Evolutionary conservation across 805 yeast genomes (phyloP).

Genomic region (Pichia paraexigua): DNA sequence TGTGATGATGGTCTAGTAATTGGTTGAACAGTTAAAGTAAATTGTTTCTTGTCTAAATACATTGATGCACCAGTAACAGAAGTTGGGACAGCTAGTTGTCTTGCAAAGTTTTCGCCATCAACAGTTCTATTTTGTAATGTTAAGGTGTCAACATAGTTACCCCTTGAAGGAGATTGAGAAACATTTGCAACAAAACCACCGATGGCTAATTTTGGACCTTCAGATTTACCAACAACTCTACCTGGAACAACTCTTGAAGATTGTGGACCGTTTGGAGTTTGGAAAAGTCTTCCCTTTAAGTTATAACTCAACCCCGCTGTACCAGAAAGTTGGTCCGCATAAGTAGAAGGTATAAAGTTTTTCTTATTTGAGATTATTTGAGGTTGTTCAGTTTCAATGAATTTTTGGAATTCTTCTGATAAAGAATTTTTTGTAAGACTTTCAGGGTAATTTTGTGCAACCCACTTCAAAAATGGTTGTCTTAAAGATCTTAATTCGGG

Average conservation of each 20-base stretch:
- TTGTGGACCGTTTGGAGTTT: slow-evolving; percentile 63
- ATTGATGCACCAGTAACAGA: slow-evolving; percentile 22
- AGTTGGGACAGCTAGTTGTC: slow-evolving; percentile 25
- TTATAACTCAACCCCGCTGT: slow-evolving; percentile 71
- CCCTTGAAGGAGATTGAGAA: slow-evolving; percentile 16
- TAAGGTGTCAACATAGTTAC: slow-evolving; percentile 13
- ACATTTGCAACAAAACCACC: slow-evolving; percentile 36
- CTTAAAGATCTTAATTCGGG: slow-evolving; percentile 40
- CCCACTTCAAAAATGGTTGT: slow-evolving; percentile 46
- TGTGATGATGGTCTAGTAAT: background rate
- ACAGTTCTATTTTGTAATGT: slow-evolving; percentile 22
- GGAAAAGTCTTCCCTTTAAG: slow-evolving; percentile 58
- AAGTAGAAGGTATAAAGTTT: slow-evolving; percentile 14
- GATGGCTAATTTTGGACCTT: slow-evolving; percentile 42
- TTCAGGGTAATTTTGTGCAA: slow-evolving; percentile 43
- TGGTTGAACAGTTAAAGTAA: slow-evolving; percentile 19
- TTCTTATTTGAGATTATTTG: slow-evolving; percentile 7
- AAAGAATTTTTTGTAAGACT: slow-evolving; percentile 16
- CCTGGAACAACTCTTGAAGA: slow-evolving; percentile 54
- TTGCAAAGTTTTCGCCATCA: slow-evolving; percentile 20
- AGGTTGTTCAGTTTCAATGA: slow-evolving; percentile 26
- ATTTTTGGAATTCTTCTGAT: slow-evolving; percentile 30
- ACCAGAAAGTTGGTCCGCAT: slow-evolving; percentile 36
- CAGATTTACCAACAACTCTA: slow-evolving; percentile 44
- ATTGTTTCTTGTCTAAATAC: slow-evolving; percentile 16